Percentiles rank a stretch among this genome's conserved stretches.
Evolutionary conservation across 345 rosid genomes (phyloP).

Genomic region (Camelina sativa): DNA sequence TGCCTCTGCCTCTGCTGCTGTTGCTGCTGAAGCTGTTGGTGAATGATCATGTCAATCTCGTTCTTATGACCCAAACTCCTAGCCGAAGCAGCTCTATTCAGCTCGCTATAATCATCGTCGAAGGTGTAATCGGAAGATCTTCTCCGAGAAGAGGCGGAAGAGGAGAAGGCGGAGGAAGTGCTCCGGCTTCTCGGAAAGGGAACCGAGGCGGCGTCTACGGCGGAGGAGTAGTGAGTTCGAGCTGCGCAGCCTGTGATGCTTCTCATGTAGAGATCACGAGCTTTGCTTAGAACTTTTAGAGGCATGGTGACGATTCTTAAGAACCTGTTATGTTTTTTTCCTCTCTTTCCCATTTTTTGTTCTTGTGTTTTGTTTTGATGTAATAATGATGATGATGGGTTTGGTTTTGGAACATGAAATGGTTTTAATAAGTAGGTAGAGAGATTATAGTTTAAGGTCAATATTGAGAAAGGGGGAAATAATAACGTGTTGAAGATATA

Average conservation of each 20-base stretch:
- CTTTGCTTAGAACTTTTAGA: conserved; percentile 53
- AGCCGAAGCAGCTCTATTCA: conserved; percentile 61
- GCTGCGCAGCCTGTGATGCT: conserved; percentile 60
- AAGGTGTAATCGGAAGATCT: conserved; percentile 2
- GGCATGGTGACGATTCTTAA: conserved; percentile 54
- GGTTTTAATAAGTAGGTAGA: conserved; percentile 34
- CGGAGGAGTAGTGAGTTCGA: conserved; percentile 41
- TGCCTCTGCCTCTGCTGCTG: neutral
- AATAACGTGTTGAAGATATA: conserved; percentile 36
- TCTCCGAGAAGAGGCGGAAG: conserved; percentile 36
- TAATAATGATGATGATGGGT: conserved; percentile 5
- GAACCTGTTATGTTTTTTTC: conserved; percentile 49
- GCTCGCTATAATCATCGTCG: conserved; percentile 67
- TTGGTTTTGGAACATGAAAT: conserved; percentile 11
- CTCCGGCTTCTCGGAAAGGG: conserved; percentile 68
- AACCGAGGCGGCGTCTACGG: conserved; percentile 23
- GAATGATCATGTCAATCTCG: conserved; percentile 51
- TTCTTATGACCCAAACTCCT: conserved; percentile 57
- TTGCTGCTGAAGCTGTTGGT: conserved; percentile 38
- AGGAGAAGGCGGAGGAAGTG: conserved; percentile 42
- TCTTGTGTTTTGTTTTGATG: neutral
- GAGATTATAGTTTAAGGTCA: conserved; percentile 16
- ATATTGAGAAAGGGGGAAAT: neutral
- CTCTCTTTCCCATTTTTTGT: conserved; percentile 30
- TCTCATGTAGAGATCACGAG: conserved; percentile 70